phyloP scores from a whole-genome alignment of 306 rosid species.

The Gillenia trifoliata region DNA sequence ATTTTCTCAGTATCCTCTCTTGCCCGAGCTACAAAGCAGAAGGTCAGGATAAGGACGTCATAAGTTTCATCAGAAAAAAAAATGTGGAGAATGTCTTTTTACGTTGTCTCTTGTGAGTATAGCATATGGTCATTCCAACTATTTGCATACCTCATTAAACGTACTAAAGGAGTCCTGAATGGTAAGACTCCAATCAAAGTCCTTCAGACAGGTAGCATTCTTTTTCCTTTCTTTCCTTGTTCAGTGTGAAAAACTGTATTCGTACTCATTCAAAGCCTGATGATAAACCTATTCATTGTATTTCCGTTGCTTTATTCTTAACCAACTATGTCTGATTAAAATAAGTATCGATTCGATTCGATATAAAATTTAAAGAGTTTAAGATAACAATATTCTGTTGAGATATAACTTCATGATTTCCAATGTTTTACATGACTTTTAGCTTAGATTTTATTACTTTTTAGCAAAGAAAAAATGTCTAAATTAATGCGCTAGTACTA shows the following conservation, averaged over 20 bases:
- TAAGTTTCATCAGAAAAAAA: neutral
- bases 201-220: neutral
- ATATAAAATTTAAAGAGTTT: too few relatives aligned
- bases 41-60: conserved; percentile 14
- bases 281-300: too few relatives aligned
- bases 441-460: neutral
- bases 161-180: neutral
- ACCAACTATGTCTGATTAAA: too few relatives aligned
- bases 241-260: too few relatives aligned
- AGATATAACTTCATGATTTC: neutral
- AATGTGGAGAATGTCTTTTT: too few relatives aligned
- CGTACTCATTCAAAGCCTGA: too few relatives aligned
- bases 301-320: too few relatives aligned
- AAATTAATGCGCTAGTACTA: neutral
- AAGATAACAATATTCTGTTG: too few relatives aligned
- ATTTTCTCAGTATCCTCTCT: conserved; percentile 77
- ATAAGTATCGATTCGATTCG: too few relatives aligned
- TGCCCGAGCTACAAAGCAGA: conserved; percentile 69
- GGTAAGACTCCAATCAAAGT: neutral
- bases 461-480: neutral
- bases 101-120: neutral
- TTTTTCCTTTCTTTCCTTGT: too few relatives aligned
- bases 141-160: neutral
- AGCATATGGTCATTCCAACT: neutral
- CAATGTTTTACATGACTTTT: neutral